Percentiles rank a stretch among this genome's conserved stretches.
These are phyloP conservation scores for Heliamphora exappendiculata DNA, from an alignment of 148 eudicot species.

Conservation along the genomic window DNA sequence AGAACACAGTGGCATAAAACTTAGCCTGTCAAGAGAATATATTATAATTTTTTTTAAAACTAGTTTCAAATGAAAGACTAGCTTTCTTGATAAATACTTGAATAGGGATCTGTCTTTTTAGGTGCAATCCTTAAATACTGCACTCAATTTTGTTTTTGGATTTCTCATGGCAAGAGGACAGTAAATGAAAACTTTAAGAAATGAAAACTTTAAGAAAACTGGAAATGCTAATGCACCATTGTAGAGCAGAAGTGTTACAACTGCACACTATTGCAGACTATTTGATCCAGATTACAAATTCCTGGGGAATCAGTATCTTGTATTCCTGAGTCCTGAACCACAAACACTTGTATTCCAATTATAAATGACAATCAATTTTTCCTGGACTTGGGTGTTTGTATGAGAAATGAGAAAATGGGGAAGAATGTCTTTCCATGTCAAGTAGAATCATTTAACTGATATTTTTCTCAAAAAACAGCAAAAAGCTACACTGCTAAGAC, in stretches of 20 bases:
- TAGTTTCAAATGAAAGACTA: background rate
- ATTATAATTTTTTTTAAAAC: background rate
- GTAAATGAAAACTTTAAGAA: background rate
- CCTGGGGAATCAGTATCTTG: background rate
- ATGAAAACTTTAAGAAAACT: background rate
- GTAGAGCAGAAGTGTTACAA: background rate
- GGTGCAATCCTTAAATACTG: background rate
- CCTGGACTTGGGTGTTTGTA: background rate
- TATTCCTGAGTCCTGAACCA: background rate
- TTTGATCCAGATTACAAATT: constrained; percentile 1
- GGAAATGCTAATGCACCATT: background rate
- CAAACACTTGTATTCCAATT: background rate
- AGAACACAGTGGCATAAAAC: background rate
- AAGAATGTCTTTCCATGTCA: background rate
- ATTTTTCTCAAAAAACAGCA: background rate
- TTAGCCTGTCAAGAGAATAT: background rate
- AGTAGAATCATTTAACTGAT: background rate
- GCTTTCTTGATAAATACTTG: background rate
- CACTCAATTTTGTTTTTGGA: background rate
- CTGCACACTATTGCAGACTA: background rate
- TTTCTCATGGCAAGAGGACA: background rate
- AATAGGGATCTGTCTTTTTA: background rate
- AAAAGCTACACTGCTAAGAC: background rate
- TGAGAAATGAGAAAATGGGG: background rate
- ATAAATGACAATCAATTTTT: background rate